Evolutionary conservation across 768 basidiomycete species (phyloP), one percentile per base, ranked within the genome.

Genomic region (Lactarius sp.): DNA sequence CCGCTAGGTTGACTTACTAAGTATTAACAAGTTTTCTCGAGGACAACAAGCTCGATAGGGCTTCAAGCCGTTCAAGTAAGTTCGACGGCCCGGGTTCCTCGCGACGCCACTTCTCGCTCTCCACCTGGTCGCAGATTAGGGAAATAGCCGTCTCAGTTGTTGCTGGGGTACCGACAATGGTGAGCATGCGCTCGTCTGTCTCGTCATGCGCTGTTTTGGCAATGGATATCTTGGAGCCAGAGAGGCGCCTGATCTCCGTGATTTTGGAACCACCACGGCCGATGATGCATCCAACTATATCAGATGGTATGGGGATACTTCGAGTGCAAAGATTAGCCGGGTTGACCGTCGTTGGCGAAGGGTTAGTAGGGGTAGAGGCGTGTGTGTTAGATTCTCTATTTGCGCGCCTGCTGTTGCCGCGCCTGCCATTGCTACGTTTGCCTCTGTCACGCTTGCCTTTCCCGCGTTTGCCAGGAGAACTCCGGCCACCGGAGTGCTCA

Each of bases 111-210:
- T 96, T 96, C 83, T 95, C 93, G 73, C 86, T 93, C 79, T 97
- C 95, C 66, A 96, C 79, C 73, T 97, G 95, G 71, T 96, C 94
- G 78, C 98, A 99, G 66, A 99, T 82, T 64, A 99, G 79, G 81
- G 95, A 98, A 62, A 99, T 78, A 2, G 97, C 97, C 77, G 97
- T 96, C 78, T 99, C 97, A 75, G 97, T 98, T 69, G 92, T 89
- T 76, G 94, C 92, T 51, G 93, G 90, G 12, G 94, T 94, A 58
- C 97, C 97, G 52, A 96, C 83, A 73, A 99, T 98, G 65, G 97
- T 94, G 80, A 99, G 98, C 96, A 98, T 98, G 69, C 97, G 84
- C 79, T 99, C 97, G 71, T 95, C 96, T 46, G 95, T 94, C 72
- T 98, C 97, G 71, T 98, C 96, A 72, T 98, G 96, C 16, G 97